Conservation (phyloP, 1,284 basidiomycete genomes). For the Papiliotrema flavescens region DNA sequence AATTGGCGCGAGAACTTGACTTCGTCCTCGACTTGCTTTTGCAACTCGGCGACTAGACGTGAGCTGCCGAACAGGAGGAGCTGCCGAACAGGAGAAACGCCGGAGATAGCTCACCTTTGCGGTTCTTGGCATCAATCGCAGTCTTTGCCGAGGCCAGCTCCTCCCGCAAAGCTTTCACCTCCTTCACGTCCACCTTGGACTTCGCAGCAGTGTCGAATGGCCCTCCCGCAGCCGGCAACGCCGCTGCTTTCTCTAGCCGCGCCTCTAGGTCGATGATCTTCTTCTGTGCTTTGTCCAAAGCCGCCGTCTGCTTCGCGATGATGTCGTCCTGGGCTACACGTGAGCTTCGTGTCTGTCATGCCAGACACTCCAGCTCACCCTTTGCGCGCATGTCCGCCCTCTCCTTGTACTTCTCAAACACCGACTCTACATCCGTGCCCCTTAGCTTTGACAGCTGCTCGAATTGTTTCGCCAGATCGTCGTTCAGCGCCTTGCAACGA, state of each 20-base stretch:
- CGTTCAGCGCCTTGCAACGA: conserved; percentile 30
- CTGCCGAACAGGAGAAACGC: background rate
- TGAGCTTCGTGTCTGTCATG: background rate
- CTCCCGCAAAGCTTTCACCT: conserved; percentile 39
- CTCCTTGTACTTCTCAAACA: conserved; percentile 41
- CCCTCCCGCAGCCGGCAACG: conserved; percentile 14
- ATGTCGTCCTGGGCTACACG: conserved; percentile 41
- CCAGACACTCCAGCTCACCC: conserved; percentile 23
- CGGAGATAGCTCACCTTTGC: conserved; percentile 30
- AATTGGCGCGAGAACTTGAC: conserved; percentile 36
- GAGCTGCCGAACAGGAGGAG: background rate
- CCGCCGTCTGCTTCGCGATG: conserved; percentile 33
- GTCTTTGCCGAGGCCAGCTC: conserved; percentile 55
- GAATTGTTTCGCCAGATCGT: conserved; percentile 42
- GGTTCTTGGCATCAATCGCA: conserved; percentile 29
- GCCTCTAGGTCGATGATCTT: conserved; percentile 35
- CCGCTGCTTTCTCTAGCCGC: conserved; percentile 19
- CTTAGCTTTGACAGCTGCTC: conserved; percentile 40
- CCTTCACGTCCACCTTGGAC: conserved; percentile 32
- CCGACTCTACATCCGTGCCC: conserved; percentile 25
- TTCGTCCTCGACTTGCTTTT: conserved; percentile 43
- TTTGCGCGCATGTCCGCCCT: conserved; percentile 30
- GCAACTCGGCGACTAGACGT: conserved; percentile 25
- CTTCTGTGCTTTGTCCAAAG: conserved; percentile 36
- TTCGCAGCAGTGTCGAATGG: conserved; percentile 8